Percentiles rank a stretch among this genome's conserved stretches.
Evolutionary conservation across 257 asterid genomes (phyloP).

Genomic region (Leptodermis oblonga): DNA sequence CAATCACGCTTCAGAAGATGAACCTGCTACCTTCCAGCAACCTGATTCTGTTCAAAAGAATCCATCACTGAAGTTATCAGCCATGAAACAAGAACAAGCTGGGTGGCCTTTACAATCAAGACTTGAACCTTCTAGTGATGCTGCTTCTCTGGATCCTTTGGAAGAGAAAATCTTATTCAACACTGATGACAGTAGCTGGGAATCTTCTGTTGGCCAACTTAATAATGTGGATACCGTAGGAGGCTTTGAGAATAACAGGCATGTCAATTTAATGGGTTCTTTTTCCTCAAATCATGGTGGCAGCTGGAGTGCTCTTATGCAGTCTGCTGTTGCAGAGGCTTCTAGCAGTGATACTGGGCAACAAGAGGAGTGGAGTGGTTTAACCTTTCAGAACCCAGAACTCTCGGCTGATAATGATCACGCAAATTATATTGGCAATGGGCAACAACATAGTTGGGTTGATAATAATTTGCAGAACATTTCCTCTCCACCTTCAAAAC

Average conservation of each 20-base stretch:
- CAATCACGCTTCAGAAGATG: slow-evolving; percentile 26
- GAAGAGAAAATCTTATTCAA: slow-evolving; percentile 63
- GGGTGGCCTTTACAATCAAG: slow-evolving; percentile 30
- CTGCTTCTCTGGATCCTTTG: slow-evolving; percentile 56
- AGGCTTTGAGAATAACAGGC: slow-evolving; percentile 32
- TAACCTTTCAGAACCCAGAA: slow-evolving; percentile 71
- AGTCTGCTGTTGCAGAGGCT: slow-evolving; percentile 80
- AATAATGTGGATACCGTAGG: slow-evolving; percentile 28
- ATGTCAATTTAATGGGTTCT: slow-evolving; percentile 26
- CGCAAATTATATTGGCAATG: slow-evolving; percentile 30
- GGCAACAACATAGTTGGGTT: slow-evolving; percentile 49
- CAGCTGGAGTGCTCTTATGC: slow-evolving; percentile 95
- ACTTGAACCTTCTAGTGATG: slow-evolving; percentile 24
- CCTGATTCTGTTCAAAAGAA: slow-evolving; percentile 29
- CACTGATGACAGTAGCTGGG: slow-evolving; percentile 48
- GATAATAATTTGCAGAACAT: slow-evolving; percentile 47
- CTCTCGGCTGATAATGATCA: slow-evolving; percentile 46
- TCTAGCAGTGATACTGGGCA: slow-evolving; percentile 65
- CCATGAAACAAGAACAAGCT: slow-evolving; percentile 36
- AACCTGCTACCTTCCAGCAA: slow-evolving; percentile 33
- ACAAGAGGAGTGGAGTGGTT: slow-evolving; percentile 86
- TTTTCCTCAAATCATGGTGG: slow-evolving; percentile 56
- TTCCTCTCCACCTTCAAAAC: slow-evolving; percentile 49
- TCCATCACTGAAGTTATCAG: slow-evolving; percentile 25
- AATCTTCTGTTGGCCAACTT: slow-evolving; percentile 30